Conservation (phyloP, 805 yeast genomes). For the Wickerhamomyces chambardii region DNA sequence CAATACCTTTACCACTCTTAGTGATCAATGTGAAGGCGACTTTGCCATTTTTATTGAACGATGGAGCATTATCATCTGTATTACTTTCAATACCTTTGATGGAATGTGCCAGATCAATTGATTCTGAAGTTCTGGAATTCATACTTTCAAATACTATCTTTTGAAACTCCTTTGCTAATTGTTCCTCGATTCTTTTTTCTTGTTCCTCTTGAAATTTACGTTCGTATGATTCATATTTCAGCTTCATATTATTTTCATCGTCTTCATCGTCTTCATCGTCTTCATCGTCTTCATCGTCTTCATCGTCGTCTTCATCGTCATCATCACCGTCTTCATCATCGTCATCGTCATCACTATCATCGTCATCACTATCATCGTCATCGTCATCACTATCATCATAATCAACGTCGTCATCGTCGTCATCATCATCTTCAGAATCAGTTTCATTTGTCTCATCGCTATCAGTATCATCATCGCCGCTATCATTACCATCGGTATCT, state of each 20-base stretch:
- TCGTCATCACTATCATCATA: slow-evolving; percentile 16
- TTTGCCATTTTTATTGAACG: slow-evolving; percentile 1
- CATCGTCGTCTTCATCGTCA: slow-evolving; percentile 11
- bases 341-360: slow-evolving; percentile 17
- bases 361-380: slow-evolving; percentile 18
- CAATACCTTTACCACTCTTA: slow-evolving; percentile 38
- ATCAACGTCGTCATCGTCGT: slow-evolving; percentile 11
- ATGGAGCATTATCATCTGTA: not conserved
- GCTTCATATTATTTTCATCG: slow-evolving; percentile 20
- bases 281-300: slow-evolving; percentile 13
- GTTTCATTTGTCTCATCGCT: slow-evolving; percentile 11
- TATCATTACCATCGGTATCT: slow-evolving; percentile 17
- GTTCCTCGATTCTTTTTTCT: slow-evolving; percentile 37
- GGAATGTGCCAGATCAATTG: slow-evolving; percentile 10
- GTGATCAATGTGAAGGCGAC: slow-evolving; percentile 48
- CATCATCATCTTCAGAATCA: slow-evolving; percentile 11
- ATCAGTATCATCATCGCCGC: slow-evolving; percentile 15
- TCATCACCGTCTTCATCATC: slow-evolving; percentile 13
- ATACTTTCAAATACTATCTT: slow-evolving; percentile 43
- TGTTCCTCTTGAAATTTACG: slow-evolving; percentile 27
- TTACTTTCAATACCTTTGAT: not conserved
- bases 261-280: slow-evolving; percentile 15
- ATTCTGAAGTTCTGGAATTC: slow-evolving; percentile 16
- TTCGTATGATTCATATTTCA: slow-evolving; percentile 28
- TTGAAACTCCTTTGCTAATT: slow-evolving; percentile 49